phyloP scores from a whole-genome alignment of 148 eudicot species.

The Camellia granthamiana region DNA sequence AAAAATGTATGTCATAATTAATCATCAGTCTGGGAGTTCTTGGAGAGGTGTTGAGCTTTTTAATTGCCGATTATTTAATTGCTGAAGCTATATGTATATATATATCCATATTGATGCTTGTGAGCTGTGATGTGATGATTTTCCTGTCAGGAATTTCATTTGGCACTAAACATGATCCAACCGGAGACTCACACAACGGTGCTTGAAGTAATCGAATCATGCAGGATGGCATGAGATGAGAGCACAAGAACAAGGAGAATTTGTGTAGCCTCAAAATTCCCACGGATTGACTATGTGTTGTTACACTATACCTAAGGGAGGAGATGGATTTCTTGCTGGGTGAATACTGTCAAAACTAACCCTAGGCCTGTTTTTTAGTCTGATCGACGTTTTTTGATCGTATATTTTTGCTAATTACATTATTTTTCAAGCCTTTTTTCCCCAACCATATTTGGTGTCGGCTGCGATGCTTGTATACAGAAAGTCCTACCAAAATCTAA shows the following conservation, averaged over 20 bases:
- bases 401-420: background rate
- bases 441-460: conserved; percentile 19
- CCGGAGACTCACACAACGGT: conserved; percentile 81
- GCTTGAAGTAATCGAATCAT: conserved; percentile 87
- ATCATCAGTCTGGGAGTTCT: background rate
- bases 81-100: background rate
- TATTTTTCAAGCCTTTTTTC: background rate
- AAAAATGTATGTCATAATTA: background rate
- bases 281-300: conserved; percentile 1
- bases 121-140: background rate
- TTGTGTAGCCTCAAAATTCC: conserved; percentile 26
- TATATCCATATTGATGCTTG: background rate
- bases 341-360: background rate
- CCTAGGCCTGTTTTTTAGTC: conserved; percentile 5
- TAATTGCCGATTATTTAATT: background rate
- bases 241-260: conserved; percentile 13
- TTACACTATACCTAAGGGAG: background rate
- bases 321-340: background rate
- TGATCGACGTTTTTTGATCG: background rate
- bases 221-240: conserved; percentile 61
- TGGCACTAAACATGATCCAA: conserved; percentile 86
- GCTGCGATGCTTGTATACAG: conserved; percentile 21
- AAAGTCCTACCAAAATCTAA: conserved; percentile 9
- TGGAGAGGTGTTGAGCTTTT: conserved; percentile 1
- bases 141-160: conserved; percentile 71